phyloP scores from a whole-genome alignment of 179 eudicot species.

The Nepenthes alata region DNA sequence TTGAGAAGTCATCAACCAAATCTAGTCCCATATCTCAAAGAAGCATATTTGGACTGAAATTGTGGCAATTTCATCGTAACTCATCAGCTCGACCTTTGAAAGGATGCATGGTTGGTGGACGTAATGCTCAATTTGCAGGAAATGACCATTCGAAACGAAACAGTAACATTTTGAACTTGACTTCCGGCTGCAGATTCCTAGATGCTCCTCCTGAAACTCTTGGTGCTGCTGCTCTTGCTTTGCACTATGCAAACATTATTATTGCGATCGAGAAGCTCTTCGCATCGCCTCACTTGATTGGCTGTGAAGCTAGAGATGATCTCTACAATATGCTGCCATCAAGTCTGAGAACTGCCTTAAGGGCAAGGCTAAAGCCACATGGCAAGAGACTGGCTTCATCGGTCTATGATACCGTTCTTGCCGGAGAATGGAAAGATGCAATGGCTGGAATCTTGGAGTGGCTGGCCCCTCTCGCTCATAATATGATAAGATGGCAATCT shows the following conservation, averaged over 20 bases:
- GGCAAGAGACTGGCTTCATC: conserved; percentile 27
- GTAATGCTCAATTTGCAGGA: too few relatives aligned
- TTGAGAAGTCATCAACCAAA: conserved; percentile 24
- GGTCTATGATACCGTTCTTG: conserved; percentile 33
- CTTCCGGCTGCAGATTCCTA: conserved; percentile 16
- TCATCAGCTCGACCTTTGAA: conserved; percentile 17
- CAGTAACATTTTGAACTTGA: conserved; percentile 8
- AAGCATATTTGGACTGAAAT: conserved; percentile 15
- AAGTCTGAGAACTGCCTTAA: conserved; percentile 29
- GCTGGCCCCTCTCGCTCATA: conserved; percentile 62
- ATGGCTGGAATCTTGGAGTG: conserved; percentile 41
- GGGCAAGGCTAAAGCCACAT: conserved; percentile 34
- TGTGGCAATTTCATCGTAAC: conserved; percentile 22
- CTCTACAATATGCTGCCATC: conserved; percentile 50
- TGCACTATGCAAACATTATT: conserved; percentile 54
- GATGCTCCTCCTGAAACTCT: conserved; percentile 42
- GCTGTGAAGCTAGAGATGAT: conserved; percentile 49
- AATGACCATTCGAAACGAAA: background rate
- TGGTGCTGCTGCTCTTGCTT: conserved; percentile 50
- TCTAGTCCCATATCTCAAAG: conserved; percentile 16
- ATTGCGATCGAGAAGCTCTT: conserved; percentile 46
- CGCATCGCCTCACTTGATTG: conserved; percentile 48
- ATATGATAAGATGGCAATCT: conserved; percentile 59
- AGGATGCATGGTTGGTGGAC: background rate
- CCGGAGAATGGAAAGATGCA: conserved; percentile 45